These are phyloP conservation scores for Suillus subluteus DNA, from an alignment of 768 basidiomycete species.

Conservation along the genomic window DNA sequence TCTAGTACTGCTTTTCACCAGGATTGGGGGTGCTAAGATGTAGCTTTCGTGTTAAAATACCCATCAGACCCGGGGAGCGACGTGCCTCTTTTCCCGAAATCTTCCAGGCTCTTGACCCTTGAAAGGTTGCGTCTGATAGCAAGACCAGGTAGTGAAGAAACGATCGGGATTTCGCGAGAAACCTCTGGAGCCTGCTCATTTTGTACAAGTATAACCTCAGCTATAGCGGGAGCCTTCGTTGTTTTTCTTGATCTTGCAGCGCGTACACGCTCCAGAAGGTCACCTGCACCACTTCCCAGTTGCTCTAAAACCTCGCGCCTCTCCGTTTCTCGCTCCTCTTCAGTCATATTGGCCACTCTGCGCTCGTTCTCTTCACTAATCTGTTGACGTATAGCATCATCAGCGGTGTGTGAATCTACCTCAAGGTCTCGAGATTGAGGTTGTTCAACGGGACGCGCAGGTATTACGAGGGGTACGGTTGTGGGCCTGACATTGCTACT, in stretches of 20 bases:
- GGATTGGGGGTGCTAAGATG: constrained; percentile 44
- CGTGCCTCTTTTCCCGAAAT: constrained; percentile 27
- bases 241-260: constrained; percentile 35
- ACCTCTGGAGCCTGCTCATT: constrained; percentile 17
- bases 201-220: background rate
- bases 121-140: constrained; percentile 27
- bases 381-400: constrained; percentile 54
- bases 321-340: constrained; percentile 70
- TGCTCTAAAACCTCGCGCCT: constrained; percentile 66
- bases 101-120: constrained; percentile 35
- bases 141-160: constrained; percentile 11
- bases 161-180: background rate
- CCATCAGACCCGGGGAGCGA: background rate
- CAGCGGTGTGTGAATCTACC: constrained; percentile 20
- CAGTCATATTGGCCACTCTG: constrained; percentile 67
- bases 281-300: constrained; percentile 69
- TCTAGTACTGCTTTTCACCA: constrained; percentile 55
- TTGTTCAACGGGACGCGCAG: constrained; percentile 18
- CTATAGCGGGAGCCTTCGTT: background rate
- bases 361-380: constrained; percentile 70
- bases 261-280: constrained; percentile 60
- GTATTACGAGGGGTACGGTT: constrained; percentile 31
- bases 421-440: background rate
- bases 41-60: constrained; percentile 22
- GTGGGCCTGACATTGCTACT: constrained; percentile 19